A percentile compares a stretch with the other conserved stretches of the same genome.
phyloP scores from a whole-genome alignment of 768 basidiomycete species.

The Kwoniella shandongensis region DNA sequence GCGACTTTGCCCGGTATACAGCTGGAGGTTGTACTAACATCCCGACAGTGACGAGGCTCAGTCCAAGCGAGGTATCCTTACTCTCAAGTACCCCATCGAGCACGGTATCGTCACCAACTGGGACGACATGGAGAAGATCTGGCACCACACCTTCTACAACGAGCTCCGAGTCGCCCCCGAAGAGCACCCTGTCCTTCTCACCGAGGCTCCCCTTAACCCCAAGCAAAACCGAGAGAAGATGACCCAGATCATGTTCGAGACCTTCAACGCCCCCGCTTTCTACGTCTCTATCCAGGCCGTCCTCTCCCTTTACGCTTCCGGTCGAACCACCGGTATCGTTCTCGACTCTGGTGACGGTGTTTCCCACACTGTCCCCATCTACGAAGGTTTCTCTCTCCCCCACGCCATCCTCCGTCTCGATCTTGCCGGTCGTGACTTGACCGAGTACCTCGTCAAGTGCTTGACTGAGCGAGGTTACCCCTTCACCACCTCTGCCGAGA shows the following conservation, averaged over 20 bases:
- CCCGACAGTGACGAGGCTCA: constrained; percentile 76
- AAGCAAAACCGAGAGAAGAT: constrained; percentile 89
- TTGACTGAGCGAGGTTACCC: constrained; percentile 83
- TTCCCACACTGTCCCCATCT: constrained; percentile 92
- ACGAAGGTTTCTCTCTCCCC: constrained; percentile 86
- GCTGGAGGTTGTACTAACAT: background rate
- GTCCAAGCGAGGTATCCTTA: constrained; percentile 91
- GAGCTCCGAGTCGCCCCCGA: constrained; percentile 90
- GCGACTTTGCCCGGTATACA: constrained; percentile 1
- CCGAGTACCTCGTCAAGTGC: constrained; percentile 56
- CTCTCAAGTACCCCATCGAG: constrained; percentile 89
- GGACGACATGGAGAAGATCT: constrained; percentile 99
- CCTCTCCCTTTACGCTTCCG: constrained; percentile 86
- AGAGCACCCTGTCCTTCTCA: constrained; percentile 87
- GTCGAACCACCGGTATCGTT: constrained; percentile 90
- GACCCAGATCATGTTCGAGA: constrained; percentile 95
- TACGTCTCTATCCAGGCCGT: constrained; percentile 91
- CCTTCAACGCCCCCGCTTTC: constrained; percentile 89
- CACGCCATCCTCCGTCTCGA: constrained; percentile 92
- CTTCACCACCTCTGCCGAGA: constrained; percentile 90
- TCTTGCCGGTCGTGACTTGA: constrained; percentile 87
- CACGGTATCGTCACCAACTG: constrained; percentile 96
- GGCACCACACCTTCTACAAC: constrained; percentile 97
- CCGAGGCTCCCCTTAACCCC: constrained; percentile 88
- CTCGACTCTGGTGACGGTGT: constrained; percentile 97